Percentiles rank a stretch among this genome's conserved stretches.
These are phyloP conservation scores for Oryza coarctata DNA, from an alignment of 176 grass and related monocot species.

Conservation along the genomic window DNA sequence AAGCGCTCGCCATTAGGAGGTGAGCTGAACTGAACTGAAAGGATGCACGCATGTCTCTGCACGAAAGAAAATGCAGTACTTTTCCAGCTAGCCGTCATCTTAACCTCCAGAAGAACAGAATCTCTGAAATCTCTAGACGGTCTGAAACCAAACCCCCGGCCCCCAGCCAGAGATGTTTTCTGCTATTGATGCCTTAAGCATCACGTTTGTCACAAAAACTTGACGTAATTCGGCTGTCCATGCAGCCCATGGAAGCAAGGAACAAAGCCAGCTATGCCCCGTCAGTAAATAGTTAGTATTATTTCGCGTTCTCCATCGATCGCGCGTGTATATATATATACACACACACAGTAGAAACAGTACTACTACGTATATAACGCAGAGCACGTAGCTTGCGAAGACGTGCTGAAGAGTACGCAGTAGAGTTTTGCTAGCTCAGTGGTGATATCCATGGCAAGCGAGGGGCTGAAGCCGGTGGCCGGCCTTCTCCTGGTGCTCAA, in stretches of 20 bases:
- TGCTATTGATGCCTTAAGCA: slow-evolving; percentile 59
- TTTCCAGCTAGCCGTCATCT: slow-evolving; percentile 18
- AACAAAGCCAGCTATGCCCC: slow-evolving; percentile 43
- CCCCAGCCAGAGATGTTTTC: not conserved
- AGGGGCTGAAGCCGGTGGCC: slow-evolving; percentile 53
- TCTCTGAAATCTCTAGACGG: slow-evolving; percentile 6
- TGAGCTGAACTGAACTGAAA: slow-evolving; percentile 13
- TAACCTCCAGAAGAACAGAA: slow-evolving; percentile 20
- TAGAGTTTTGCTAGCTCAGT: not conserved
- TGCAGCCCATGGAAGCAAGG: slow-evolving; percentile 59
- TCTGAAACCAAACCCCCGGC: not conserved
- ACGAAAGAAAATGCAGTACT: slow-evolving; percentile 21
- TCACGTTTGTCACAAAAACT: slow-evolving; percentile 46
- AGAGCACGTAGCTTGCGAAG: not conserved
- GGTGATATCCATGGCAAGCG: slow-evolving; percentile 50
- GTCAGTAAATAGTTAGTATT: not conserved
- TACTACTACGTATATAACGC: not conserved
- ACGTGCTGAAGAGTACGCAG: not conserved
- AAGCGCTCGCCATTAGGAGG: not conserved
- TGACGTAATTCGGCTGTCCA: slow-evolving; percentile 32
- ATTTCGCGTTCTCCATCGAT: not conserved
- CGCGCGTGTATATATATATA: slow-evolving; percentile 46
- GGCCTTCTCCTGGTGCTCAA: slow-evolving; percentile 76
- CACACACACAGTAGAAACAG: not conserved
- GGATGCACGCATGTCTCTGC: slow-evolving; percentile 11